Evolutionary conservation across 2,329 filamentous ascomycete species (phyloP).

Genomic region (Pseudopyrenochaeta lycopersici): DNA sequence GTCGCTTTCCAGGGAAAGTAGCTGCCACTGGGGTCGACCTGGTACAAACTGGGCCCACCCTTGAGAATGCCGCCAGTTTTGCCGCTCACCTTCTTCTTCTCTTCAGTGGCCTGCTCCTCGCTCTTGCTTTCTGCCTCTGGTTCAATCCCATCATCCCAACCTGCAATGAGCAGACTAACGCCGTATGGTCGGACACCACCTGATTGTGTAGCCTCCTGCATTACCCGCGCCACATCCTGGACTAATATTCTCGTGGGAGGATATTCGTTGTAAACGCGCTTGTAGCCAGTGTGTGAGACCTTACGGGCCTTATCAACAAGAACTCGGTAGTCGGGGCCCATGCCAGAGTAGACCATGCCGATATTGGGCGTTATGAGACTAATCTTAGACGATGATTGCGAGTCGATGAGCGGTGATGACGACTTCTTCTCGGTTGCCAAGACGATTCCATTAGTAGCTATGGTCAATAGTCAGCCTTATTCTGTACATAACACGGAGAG

Average conservation of each 20-base stretch:
- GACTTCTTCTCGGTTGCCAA: slow-evolving; percentile 99
- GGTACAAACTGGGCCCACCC: slow-evolving; percentile 96
- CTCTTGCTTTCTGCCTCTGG: slow-evolving; percentile 76
- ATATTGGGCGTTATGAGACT: slow-evolving; percentile 98
- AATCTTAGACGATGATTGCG: slow-evolving; percentile 94
- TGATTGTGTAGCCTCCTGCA: slow-evolving; percentile 98
- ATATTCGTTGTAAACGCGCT: slow-evolving; percentile 99
- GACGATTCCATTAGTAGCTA: slow-evolving; percentile 98
- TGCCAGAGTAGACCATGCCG: slow-evolving; percentile 99
- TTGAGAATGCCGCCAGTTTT: slow-evolving; percentile 97
- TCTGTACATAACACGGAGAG: not conserved
- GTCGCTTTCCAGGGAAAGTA: slow-evolving; percentile 99
- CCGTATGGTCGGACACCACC: slow-evolving; percentile 97
- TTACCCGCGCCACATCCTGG: slow-evolving; percentile 95
- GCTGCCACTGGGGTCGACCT: slow-evolving; percentile 97
- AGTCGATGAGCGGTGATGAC: slow-evolving; percentile 94
- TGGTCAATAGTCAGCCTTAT: slow-evolving; percentile 9
- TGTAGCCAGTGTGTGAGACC: slow-evolving; percentile 97
- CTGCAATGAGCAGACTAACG: slow-evolving; percentile 92
- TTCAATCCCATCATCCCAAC: slow-evolving; percentile 96
- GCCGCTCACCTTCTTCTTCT: slow-evolving; percentile 75
- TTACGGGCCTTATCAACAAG: slow-evolving; percentile 98
- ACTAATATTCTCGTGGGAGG: slow-evolving; percentile 99
- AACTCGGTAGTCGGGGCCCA: slow-evolving; percentile 98
- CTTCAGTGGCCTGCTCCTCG: slow-evolving; percentile 62